Evolutionary conservation across 352 stramenopile species (phyloP).

Genomic region (Globisporangium ultimum): DNA sequence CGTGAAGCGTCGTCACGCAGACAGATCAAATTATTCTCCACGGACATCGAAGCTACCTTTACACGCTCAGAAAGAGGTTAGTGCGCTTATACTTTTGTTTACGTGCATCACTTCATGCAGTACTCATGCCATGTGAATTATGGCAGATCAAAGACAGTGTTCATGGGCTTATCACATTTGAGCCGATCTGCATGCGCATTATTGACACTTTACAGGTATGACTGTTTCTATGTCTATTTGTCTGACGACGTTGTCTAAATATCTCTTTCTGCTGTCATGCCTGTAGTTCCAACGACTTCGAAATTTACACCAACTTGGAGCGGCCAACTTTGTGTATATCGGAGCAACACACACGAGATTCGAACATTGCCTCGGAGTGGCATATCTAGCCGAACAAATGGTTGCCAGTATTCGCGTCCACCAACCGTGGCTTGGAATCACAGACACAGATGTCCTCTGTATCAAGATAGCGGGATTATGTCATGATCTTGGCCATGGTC

Average conservation of each 20-base stretch:
- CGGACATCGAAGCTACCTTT: constrained; percentile 16
- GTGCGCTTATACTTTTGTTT: constrained; percentile 6
- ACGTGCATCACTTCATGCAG: too few species aligned
- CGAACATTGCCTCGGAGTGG: constrained; percentile 92
- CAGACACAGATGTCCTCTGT: constrained; percentile 56
- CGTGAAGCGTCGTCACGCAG: not conserved
- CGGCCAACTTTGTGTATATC: constrained; percentile 87
- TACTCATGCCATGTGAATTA: not conserved
- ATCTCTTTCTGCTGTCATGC: not conserved
- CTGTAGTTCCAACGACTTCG: constrained; percentile 91
- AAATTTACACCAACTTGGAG: constrained; percentile 93
- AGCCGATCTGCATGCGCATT: constrained; percentile 78
- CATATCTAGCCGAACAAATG: constrained; percentile 90
- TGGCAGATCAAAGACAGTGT: constrained; percentile 78
- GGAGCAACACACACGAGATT: constrained; percentile 76
- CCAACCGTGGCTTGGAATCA: constrained; percentile 90
- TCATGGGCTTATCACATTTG: constrained; percentile 72
- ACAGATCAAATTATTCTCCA: constrained; percentile 4
- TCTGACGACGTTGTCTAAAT: not conserved
- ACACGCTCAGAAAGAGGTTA: constrained; percentile 50
- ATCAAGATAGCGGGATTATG: constrained; percentile 81
- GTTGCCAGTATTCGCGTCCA: constrained; percentile 65
- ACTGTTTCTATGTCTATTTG: not conserved
- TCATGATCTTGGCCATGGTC: constrained; percentile 77
- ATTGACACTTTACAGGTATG: constrained; percentile 75